Evolutionary conservation across 192 early-diverging fungal genomes (phyloP).

Genomic region (Coemansia sp.): DNA sequence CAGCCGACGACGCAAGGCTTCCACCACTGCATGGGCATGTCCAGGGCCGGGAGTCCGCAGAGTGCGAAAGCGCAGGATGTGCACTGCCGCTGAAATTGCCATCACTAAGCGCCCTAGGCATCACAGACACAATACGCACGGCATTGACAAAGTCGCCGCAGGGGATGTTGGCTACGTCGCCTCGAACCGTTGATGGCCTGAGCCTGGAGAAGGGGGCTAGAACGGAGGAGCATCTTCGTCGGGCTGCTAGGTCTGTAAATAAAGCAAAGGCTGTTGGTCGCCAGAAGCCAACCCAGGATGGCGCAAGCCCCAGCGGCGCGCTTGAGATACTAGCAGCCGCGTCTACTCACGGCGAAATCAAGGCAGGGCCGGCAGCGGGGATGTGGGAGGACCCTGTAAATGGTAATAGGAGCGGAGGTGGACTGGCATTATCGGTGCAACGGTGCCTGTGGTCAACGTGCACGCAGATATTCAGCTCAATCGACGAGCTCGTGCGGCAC

Average conservation of each 20-base stretch:
- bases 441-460: conserved; percentile 80
- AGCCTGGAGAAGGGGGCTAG: neutral
- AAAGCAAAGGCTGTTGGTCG: neutral
- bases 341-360: neutral
- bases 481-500: conserved; percentile 55
- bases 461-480: conserved; percentile 46
- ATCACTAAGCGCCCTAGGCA: conserved; percentile 47
- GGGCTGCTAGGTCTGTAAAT: neutral
- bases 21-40: conserved; percentile 45
- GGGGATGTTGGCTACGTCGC: neutral
- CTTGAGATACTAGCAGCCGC: conserved; percentile 2
- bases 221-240: neutral
- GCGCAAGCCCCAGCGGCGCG: neutral
- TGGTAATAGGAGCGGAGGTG: neutral
- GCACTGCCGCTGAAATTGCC: conserved; percentile 37
- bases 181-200: neutral
- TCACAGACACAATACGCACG: conserved; percentile 13
- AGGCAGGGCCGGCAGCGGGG: neutral
- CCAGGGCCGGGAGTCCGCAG: conserved; percentile 20
- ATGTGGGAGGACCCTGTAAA: neutral
- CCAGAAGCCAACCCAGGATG: neutral
- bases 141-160: neutral
- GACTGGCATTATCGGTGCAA: conserved; percentile 4
- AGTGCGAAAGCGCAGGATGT: conserved; percentile 41
- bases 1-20: conserved; percentile 10